Base-by-base conservation (phyloP, 2,329 filamentous ascomycete species). In the Pestalotiopsis sp. region DNA sequence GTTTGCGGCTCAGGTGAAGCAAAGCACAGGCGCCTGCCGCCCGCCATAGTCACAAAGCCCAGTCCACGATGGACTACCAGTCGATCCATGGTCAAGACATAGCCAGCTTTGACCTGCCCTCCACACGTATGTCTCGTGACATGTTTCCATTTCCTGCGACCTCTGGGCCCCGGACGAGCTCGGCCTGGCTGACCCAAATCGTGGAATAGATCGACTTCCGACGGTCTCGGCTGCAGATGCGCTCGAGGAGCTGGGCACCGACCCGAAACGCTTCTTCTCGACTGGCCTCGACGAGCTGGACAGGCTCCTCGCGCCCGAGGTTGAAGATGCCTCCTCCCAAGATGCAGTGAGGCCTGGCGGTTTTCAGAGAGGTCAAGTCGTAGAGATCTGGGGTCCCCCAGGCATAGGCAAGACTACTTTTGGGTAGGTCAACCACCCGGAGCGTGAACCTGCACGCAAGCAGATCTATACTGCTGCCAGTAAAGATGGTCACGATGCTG, bases 301-400 rank as follows among this genome's bases (percentile, higher is more conserved):
- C 75, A 75, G 75, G 59, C 77, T 79, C 3, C 79, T 91, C 68
- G 78, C 78, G 27, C 52, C 56, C 38, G 52, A 41, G 6, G n/a
- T 27, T 14, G 65, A 59, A 25, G 79, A 78, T 67, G 71, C 75
- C 45, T 60, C 67, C 11, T 41, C 70, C 17, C 23, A 61, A n/a
- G 71, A 70, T 23, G 57, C 72, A 12, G 65, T 38, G 52, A 66
- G 67, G 64, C 72, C 70, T 67, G 85, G 87, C 20, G 94, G 94
- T 4, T 84, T 97, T 62, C 87, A 87, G 70, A 89, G 90, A 68
- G 93, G 94, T 14, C 92, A 94, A 78, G 86, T 97, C 57, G 93
- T 92, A 3, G 95, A 98, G 80, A 83, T 97, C 64, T 97, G 93
- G 87, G 95, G 95, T 0, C 94, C 95, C 12, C 92, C 93, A 9